phyloP scores from a whole-genome alignment of 2,329 filamentous ascomycete species.

The Colletotrichum abscissum region DNA sequence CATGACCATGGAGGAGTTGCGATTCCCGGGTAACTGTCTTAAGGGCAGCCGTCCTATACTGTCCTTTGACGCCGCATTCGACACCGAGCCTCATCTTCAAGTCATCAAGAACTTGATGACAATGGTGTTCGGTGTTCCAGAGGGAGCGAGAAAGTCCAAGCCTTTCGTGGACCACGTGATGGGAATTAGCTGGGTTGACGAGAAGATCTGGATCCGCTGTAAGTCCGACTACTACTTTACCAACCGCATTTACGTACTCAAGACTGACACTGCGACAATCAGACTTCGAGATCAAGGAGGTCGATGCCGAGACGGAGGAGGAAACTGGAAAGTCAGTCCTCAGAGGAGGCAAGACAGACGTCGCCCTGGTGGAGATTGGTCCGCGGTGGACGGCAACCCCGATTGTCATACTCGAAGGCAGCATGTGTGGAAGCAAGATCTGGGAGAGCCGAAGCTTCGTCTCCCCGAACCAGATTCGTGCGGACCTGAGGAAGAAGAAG shows the following conservation, averaged over 20 bases:
- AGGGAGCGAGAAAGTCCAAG: constrained; percentile 88
- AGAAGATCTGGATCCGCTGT: constrained; percentile 89
- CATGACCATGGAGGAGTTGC: constrained; percentile 92
- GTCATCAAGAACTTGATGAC: constrained; percentile 91
- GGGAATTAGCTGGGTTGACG: constrained; percentile 89
- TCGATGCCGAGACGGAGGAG: constrained; percentile 43
- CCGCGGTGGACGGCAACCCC: constrained; percentile 77
- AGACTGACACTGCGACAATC: neutral
- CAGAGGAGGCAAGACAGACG: constrained; percentile 72
- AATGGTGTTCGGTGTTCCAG: constrained; percentile 84
- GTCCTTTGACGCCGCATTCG: constrained; percentile 92
- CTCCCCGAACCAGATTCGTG: constrained; percentile 91
- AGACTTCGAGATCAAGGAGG: constrained; percentile 79
- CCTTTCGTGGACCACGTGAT: constrained; percentile 97
- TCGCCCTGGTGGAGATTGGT: constrained; percentile 91
- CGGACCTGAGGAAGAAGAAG: constrained; percentile 81
- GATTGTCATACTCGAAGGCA: constrained; percentile 85
- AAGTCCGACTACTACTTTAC: neutral
- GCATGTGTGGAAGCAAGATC: constrained; percentile 95
- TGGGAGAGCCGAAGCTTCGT: constrained; percentile 99
- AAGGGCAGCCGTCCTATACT: constrained; percentile 93
- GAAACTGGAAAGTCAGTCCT: constrained; percentile 53
- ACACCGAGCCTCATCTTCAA: constrained; percentile 80
- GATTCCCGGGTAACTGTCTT: constrained; percentile 96
- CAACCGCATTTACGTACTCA: neutral